Base-by-base conservation (phyloP, 768 basidiomycete species). In the Coprinopsis marcescibilis region DNA sequence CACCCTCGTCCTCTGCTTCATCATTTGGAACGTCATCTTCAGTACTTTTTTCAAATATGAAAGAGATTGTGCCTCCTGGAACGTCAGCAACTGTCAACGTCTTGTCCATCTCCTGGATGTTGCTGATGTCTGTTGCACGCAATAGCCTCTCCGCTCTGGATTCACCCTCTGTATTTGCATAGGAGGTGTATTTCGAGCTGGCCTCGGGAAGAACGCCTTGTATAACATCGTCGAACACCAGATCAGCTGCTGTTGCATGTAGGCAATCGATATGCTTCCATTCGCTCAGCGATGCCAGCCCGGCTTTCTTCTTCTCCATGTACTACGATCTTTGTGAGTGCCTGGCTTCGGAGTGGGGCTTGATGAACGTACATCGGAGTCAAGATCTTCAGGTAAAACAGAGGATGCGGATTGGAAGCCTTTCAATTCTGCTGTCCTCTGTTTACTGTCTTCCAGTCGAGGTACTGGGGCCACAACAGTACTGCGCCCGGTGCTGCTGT, bases 211-310 rank as follows among this genome's bases (percentile, higher is more conserved):
- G 27, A 19, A 88, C 65, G 41, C 65, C 70, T 6, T 74, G 76
- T 17, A 92, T 71, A 42, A 89, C 65, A 20, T 74, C 71, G 60
- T 92, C 89, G 39, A 80, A 75, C 40, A 91, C 70, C 13, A 72
- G 62, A 17, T 77, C 70, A 36, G 60, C 58, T 1, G 73, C 66
- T 13, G 64, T 59, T 4, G 65, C 54, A 36, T 65, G 68, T 15
- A 87, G 65, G 58, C 89, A 88, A 58, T 90, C 80, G 62, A 91
- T 77, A 58, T 95, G 92, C 19, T 75, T 83, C 90, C 91, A 95
- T 57, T 88, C 80, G 35, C 79, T 77, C 25, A 95, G 73, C 3
- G 83, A 73, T 4, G 85, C 81, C 29, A 94, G 73, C 44, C 71
- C 81, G 7, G 70, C 72, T 54, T 76, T 80, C 69, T 85, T 83